Evolutionary conservation across 2,329 filamentous ascomycete genomes (phyloP), one percentile per base, ranked within the genome.

Genomic region (Sodiomyces alkalinus): DNA sequence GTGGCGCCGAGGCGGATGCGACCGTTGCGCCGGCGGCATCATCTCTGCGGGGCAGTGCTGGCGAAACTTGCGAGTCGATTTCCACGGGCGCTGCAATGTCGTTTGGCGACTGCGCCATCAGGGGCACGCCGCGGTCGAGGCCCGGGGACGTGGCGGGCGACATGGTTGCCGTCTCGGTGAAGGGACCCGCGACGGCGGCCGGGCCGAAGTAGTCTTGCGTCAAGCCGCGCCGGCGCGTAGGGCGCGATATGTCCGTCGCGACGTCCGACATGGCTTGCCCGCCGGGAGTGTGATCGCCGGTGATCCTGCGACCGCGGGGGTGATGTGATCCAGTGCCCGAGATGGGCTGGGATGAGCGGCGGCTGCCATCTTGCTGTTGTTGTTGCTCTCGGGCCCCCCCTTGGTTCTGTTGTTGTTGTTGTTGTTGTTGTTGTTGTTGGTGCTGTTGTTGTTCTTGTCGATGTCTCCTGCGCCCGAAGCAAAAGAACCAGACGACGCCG

Each of bases 1-100:
- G n/a, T n/a, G 28, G 23, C n/a, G n/a, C n/a, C n/a, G n/a, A n/a
- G n/a, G n/a, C n/a, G n/a, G n/a, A n/a, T 6, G 6, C 5, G 6
- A 22, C 21, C 11, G 11, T 15, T 5, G 21, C 15, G 19, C 19
- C 30, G 28, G n/a, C n/a, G n/a, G n/a, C 9, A 24, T 24, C 23
- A 16, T 35, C 11, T 37, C 38, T n/a, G n/a, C n/a, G n/a, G n/a
- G n/a, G n/a, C n/a, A n/a, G n/a, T n/a, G n/a, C n/a, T n/a, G n/a
- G n/a, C n/a, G n/a, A 4, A 14, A 28, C 31, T 26, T 27, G 37
- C 25, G 58, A 57, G 33, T 60, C 64, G 9, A 74, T 64, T 51
- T 74, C 68, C 3, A 72, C 64, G 4, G 67, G 58, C 13, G 50
- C 51, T 1, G 54, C 45, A 22, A 68, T 65, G 38, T 69, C 63